Evolutionary conservation across 805 yeast genomes (phyloP), one percentile per base, ranked within the genome.

Genomic region (Spathaspora boniae): DNA sequence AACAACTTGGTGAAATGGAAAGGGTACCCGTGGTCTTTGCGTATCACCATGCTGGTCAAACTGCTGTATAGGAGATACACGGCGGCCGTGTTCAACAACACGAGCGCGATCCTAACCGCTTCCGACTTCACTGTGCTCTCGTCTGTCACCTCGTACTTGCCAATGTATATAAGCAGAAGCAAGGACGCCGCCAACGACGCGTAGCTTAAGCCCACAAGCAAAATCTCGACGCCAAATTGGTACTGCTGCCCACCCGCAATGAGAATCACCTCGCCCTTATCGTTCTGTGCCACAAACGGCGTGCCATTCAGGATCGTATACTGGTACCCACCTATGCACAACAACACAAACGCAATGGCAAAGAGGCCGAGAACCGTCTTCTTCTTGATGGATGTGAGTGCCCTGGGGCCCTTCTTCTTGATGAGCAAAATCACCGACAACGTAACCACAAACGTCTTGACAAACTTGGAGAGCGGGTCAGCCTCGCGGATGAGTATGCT

Each of bases 191-290:
- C 75, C 44, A 83, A 60, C 0, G 58, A 45, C 5, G 70, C 43
- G 47, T 84, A 85, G 43, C 74, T 62, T 2, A 48, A 53, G 3
- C 75, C 70, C 6, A 82, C 71, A 2, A 80, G 53, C 4, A 78
- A 49, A 3, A 79, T 68, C 51, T 85, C 94, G 4, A 74, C 58
- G 0, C 93, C 91, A 56, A 82, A 78, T 57, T 83, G 91, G 65
- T 78, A 78, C 37, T 71, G 74, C 3, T 60, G 56, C 3, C 86
- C 87, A 9, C 86, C 86, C 39, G 83, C 72, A 37, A 81, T 70
- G 46, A 64, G 70, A 56, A 78, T 72, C 3, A 80, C 52, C n/a
- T 62, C 58, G 9, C 74, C 76, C 3, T 74, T 50, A 2, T 69
- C 75, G 47, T 72, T 62, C 36, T 62, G 65, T 1, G 81, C 78